These are phyloP conservation scores for Aspergillus sparsus DNA, from an alignment of 495 filamentous ascomycete species.

Conservation along the genomic window DNA sequence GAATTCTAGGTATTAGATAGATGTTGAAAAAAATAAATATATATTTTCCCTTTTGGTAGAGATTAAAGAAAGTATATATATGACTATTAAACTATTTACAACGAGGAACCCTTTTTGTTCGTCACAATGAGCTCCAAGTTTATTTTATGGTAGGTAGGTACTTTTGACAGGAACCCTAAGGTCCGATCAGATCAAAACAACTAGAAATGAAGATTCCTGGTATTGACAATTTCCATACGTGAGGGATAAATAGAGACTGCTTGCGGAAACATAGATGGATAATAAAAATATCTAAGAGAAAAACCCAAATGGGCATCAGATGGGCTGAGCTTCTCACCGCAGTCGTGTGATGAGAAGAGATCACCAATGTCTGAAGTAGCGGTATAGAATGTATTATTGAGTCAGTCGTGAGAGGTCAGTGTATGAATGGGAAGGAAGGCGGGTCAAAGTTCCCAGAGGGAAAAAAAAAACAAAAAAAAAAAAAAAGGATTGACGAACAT, in stretches of 20 bases:
- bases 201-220: conserved; percentile 10
- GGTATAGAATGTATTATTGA: conserved; percentile 13
- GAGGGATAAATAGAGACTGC: neutral
- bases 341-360: conserved; percentile 12
- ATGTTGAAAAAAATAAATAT: neutral
- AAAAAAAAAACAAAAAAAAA: neutral
- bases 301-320: conserved; percentile 1
- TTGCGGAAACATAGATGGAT: too few relatives aligned
- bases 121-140: too few relatives aligned
- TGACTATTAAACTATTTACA: too few relatives aligned
- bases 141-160: neutral
- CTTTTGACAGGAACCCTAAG: neutral
- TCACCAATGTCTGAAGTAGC: conserved; percentile 13
- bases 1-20: neutral
- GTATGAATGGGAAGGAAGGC: neutral
- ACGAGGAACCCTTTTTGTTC: too few relatives aligned
- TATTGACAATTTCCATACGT: conserved; percentile 9
- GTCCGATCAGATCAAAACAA: conserved; percentile 8
- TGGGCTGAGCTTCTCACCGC: neutral
- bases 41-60: neutral
- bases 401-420: conserved; percentile 12
- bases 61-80: too few relatives aligned
- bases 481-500: neutral
- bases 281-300: neutral
- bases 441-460: conserved; percentile 1